phyloP scores from a whole-genome alignment of 2,329 filamentous ascomycete species.

The Huntiella bhutanensis region DNA sequence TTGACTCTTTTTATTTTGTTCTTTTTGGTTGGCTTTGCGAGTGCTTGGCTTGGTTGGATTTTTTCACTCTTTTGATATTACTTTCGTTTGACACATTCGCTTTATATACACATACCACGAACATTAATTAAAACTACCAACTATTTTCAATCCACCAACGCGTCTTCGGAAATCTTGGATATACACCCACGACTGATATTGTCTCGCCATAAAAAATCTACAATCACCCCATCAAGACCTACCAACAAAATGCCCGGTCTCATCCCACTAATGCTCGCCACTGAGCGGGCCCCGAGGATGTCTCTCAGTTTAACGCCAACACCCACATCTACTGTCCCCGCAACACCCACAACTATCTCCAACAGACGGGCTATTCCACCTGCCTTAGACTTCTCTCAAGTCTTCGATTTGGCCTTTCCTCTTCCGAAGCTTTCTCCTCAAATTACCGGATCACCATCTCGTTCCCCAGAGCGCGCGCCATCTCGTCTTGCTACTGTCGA shows the following conservation, averaged over 20 bases:
- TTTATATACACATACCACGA: too few relatives aligned
- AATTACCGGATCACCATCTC: not conserved
- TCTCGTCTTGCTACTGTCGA: constrained; percentile 15
- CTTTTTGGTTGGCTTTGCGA: too few relatives aligned
- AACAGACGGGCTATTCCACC: not conserved
- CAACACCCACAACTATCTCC: not conserved
- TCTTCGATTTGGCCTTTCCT: constrained; percentile 9
- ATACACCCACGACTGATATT: too few relatives aligned
- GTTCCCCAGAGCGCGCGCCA: constrained; percentile 14
- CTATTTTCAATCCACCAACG: too few relatives aligned
- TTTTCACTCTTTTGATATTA: too few relatives aligned
- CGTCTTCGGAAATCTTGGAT: too few relatives aligned
- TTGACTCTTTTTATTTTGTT: too few relatives aligned
- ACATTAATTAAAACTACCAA: too few relatives aligned
- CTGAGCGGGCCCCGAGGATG: constrained; percentile 9
- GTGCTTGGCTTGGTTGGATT: too few relatives aligned
- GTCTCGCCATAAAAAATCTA: not conserved
- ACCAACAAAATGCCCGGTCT: constrained; percentile 16
- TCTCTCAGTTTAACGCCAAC: constrained; percentile 11
- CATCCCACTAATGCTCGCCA: constrained; percentile 18
- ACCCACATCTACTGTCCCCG: constrained; percentile 7
- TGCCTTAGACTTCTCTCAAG: constrained; percentile 7
- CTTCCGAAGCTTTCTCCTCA: constrained; percentile 8
- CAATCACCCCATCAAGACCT: not conserved
- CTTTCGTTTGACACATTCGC: too few relatives aligned